These are phyloP conservation scores for Colletotrichum neosansevieriae DNA, from an alignment of 2,329 filamentous ascomycete species.

Conservation along the genomic window DNA sequence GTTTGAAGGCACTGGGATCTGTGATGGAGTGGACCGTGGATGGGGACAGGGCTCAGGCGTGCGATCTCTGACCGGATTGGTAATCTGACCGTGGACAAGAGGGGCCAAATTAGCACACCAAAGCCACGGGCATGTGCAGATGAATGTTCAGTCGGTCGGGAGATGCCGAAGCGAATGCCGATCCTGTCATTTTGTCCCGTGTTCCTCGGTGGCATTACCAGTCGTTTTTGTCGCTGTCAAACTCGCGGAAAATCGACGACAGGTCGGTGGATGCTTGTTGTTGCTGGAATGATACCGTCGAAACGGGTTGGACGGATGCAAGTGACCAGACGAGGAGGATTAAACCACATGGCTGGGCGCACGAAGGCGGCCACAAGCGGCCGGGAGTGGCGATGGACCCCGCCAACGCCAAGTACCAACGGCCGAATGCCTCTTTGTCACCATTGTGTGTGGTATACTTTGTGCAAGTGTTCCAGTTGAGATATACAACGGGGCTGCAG, in stretches of 20 bases:
- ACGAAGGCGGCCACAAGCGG: constrained; percentile 28
- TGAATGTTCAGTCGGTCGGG: constrained; percentile 36
- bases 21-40: constrained; percentile 38
- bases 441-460: constrained; percentile 29
- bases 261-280: neutral
- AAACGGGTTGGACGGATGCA: constrained; percentile 30
- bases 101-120: constrained; percentile 27
- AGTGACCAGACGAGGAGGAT: constrained; percentile 18
- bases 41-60: constrained; percentile 40
- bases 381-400: constrained; percentile 21
- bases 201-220: constrained; percentile 15
- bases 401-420: constrained; percentile 28
- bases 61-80: constrained; percentile 49
- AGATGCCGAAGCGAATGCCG: constrained; percentile 39
- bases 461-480: constrained; percentile 27
- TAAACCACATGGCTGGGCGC: constrained; percentile 39
- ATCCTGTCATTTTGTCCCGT: constrained; percentile 9
- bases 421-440: constrained; percentile 24
- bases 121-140: constrained; percentile 37
- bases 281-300: constrained; percentile 22
- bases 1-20: constrained; percentile 39
- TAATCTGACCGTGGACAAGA: constrained; percentile 45
- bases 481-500: constrained; percentile 36
- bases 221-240: constrained; percentile 11
- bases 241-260: neutral